A percentile compares a stretch with the other conserved stretches of the same genome.
phyloP scores from a whole-genome alignment of 169 alveolate genomes.

The Plasmodium berghei region DNA sequence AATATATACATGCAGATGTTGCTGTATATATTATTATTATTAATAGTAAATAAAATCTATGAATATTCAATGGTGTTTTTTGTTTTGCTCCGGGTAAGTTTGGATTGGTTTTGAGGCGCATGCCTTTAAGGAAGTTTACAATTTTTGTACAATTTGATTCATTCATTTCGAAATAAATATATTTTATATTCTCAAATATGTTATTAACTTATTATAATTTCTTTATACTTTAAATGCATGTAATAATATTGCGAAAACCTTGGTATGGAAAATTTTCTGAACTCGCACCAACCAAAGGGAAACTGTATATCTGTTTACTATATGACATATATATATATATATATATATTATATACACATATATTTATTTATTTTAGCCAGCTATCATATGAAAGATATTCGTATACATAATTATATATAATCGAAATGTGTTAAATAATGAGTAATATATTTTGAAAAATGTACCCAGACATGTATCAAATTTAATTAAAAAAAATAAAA shows the following conservation, averaged over 20 bases:
- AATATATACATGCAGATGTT: constrained; percentile 55
- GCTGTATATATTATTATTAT: constrained; percentile 55
- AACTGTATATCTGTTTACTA: neutral
- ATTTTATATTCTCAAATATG: neutral
- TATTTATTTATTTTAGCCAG: neutral
- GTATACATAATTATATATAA: too few species aligned
- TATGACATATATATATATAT: neutral
- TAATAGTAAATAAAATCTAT: constrained; percentile 17
- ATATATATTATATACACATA: neutral
- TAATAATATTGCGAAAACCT: too few species aligned
- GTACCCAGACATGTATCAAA: too few species aligned
- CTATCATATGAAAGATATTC: neutral
- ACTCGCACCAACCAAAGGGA: too few species aligned
- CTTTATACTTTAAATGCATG: too few species aligned
- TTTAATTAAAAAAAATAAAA: too few species aligned
- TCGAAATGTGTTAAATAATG: too few species aligned
- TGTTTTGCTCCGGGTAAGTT: constrained; percentile 66
- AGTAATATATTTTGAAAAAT: too few species aligned
- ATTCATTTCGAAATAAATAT: constrained; percentile 7
- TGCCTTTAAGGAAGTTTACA: constrained; percentile 13
- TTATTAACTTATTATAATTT: too few species aligned
- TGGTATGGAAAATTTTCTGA: too few species aligned
- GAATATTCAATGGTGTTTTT: constrained; percentile 66
- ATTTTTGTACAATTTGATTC: neutral
- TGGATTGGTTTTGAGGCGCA: constrained; percentile 40